Evolutionary conservation across 441 rosid genomes (phyloP).

Genomic region (Populus hybrid): DNA sequence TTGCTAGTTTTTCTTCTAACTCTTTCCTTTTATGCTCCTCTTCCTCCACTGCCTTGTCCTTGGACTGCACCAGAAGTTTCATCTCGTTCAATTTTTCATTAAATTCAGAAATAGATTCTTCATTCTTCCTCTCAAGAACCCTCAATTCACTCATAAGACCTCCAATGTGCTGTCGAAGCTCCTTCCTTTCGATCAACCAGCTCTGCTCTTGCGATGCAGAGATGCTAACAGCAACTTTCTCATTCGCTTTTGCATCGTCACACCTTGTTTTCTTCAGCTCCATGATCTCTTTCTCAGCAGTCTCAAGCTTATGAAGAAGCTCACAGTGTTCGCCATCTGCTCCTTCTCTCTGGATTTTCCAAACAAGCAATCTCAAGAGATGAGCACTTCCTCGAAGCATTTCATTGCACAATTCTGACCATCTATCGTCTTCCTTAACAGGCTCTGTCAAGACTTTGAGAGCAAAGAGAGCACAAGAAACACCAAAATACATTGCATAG

Average conservation of each 20-base stretch:
- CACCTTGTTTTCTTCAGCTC: slow-evolving; percentile 58
- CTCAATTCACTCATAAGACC: slow-evolving; percentile 57
- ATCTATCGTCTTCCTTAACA: slow-evolving; percentile 41
- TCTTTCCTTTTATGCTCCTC: slow-evolving; percentile 47
- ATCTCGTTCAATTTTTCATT: slow-evolving; percentile 49
- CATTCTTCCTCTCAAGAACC: slow-evolving; percentile 43
- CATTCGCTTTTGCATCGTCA: slow-evolving; percentile 86
- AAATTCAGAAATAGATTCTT: slow-evolving; percentile 40
- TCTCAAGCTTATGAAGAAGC: slow-evolving; percentile 50
- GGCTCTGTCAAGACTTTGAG: slow-evolving; percentile 35
- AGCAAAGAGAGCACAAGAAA: slow-evolving; percentile 60
- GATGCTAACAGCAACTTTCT: slow-evolving; percentile 86
- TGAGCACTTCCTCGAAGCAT: slow-evolving; percentile 65
- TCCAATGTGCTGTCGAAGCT: slow-evolving; percentile 51
- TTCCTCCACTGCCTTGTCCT: slow-evolving; percentile 52
- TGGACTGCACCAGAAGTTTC: slow-evolving; percentile 47
- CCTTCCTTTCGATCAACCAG: slow-evolving; percentile 72
- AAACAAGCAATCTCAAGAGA: slow-evolving; percentile 60
- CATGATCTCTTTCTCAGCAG: slow-evolving; percentile 48
- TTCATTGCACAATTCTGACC: slow-evolving; percentile 44
- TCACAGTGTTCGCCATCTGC: slow-evolving; percentile 21
- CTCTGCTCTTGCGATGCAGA: slow-evolving; percentile 77
- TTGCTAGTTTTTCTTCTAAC: slow-evolving; percentile 51
- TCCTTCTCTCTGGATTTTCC: slow-evolving; percentile 55
- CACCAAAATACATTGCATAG: slow-evolving; percentile 57